These are phyloP conservation scores for Bretschneidera sinensis DNA, from an alignment of 345 rosid genomes.

Conservation along the genomic window DNA sequence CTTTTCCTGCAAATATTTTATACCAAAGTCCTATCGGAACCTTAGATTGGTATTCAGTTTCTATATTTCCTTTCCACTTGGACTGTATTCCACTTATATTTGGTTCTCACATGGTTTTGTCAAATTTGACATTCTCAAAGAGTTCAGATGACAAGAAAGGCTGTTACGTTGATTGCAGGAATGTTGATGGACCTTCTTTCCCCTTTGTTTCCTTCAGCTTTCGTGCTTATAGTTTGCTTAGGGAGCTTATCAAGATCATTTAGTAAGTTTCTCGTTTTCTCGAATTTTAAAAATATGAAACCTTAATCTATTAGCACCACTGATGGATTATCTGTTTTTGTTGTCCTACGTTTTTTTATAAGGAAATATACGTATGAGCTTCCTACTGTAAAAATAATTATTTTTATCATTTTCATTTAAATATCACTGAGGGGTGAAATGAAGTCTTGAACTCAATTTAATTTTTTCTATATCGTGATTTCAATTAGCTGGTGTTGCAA, in stretches of 20 bases:
- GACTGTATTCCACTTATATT: no score
- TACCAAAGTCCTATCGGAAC: not conserved
- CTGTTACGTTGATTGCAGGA: constrained; percentile 51
- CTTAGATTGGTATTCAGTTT: not conserved
- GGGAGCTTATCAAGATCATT: constrained; percentile 95
- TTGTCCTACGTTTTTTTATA: no score
- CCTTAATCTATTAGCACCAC: not conserved
- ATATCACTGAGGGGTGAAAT: no score
- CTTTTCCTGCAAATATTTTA: not conserved
- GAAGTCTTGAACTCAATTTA: no score
- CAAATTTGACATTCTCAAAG: not conserved
- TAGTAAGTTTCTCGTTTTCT: constrained; percentile 46
- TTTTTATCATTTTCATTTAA: no score
- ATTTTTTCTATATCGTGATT: not conserved
- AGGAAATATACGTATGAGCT: no score
- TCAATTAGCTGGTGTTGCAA: constrained; percentile 85
- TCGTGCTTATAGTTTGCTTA: constrained; percentile 81
- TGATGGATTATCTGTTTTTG: not conserved
- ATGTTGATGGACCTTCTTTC: constrained; percentile 97
- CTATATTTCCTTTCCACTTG: not conserved
- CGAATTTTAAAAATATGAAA: not conserved
- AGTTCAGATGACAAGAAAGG: constrained; percentile 12
- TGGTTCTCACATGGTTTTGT: not conserved
- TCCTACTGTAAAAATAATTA: no score
- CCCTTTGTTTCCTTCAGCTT: constrained; percentile 87